Percentiles rank a stretch among this genome's conserved stretches.
Evolutionary conservation across 257 asterid genomes (phyloP).

Genomic region (Plantago elongata): DNA sequence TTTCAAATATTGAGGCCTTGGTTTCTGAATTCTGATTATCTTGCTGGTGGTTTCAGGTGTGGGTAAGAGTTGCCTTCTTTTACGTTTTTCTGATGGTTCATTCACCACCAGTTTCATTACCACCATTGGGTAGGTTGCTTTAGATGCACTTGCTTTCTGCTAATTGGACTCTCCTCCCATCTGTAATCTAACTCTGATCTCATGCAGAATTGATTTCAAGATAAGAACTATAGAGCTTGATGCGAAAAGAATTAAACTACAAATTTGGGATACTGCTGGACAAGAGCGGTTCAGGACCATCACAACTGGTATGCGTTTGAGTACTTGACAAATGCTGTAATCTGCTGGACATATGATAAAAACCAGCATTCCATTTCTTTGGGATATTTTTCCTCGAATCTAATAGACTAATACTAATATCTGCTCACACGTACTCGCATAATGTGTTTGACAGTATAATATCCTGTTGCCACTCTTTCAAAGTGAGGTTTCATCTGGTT

Average conservation of each 20-base stretch:
- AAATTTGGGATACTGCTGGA: conserved; percentile 90
- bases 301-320: conserved; percentile 60
- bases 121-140: conserved; percentile 66
- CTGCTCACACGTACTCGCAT: too few species aligned
- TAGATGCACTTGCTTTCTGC: conserved; percentile 8
- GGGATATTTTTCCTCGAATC: too few species aligned
- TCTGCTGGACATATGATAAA: not conserved
- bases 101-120: conserved; percentile 77
- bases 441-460: too few species aligned
- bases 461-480: too few species aligned
- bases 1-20: not conserved
- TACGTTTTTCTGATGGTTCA: conserved; percentile 89
- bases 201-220: conserved; percentile 72
- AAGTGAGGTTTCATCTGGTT: too few species aligned
- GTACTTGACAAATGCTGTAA: conserved; percentile 11
- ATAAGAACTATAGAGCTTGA: conserved; percentile 77
- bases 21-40: conserved; percentile 33
- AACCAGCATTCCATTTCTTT: too few species aligned
- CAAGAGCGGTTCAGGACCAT: conserved; percentile 82
- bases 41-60: conserved; percentile 13
- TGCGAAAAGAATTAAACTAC: conserved; percentile 61
- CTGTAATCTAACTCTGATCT: conserved; percentile 5
- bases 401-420: too few species aligned
- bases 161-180: conserved; percentile 2
- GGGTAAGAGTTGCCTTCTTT: conserved; percentile 95